Base-by-base conservation (phyloP, 371 early-diverging fungal genomes). In the Dichotomocladium elegans region DNA sequence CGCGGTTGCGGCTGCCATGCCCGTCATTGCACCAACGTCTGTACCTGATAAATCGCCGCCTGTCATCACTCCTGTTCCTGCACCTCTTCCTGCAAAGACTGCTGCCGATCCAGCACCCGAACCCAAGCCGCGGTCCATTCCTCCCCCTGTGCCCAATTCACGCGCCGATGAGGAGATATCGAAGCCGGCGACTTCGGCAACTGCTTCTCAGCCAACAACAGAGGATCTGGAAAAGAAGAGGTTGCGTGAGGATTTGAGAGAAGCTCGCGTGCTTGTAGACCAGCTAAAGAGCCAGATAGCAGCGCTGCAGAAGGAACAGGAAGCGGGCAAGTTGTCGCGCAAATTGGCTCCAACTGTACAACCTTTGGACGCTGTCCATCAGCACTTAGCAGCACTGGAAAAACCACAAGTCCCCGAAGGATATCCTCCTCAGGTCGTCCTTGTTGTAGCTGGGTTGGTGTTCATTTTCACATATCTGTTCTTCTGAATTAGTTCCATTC, bases 351-450 rank as follows among this genome's bases (percentile, higher is more conserved):
- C 68, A 14, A 70, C 62, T 8, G 69, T 68, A 7, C 68, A 70
- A 37, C 68, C 77, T 14, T 57, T 61, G 34, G 78, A 77, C 53
- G 74, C 78, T 11, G 74, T 74, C 22, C 78, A 77, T 55, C 78
- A 77, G 45, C 76, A 77, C 60, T 64, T 81, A 37, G 77, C 81
- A n/a, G 70, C 72, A 19, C 58, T 79, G 26, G 66, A 79, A 59
- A 74, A 74, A 44, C 72, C 66, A 24, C 63, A 66, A n/a, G 58
- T 65, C 19, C 54, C 66, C 24, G 81, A 80, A 44, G 80, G 81
- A 5, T 80, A 77, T 45, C 80, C 77, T 26, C 55, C 70, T 15
- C 73, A 69, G 34, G 71, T 75, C 21, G 72, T 80, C 11, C 58
- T 61, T n/a, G 63, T 62, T 19, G 72, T 77, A 3, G 73, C 75